Conservation (phyloP, 1,139 yeast genomes). For the Sugiyamaella novakii region DNA sequence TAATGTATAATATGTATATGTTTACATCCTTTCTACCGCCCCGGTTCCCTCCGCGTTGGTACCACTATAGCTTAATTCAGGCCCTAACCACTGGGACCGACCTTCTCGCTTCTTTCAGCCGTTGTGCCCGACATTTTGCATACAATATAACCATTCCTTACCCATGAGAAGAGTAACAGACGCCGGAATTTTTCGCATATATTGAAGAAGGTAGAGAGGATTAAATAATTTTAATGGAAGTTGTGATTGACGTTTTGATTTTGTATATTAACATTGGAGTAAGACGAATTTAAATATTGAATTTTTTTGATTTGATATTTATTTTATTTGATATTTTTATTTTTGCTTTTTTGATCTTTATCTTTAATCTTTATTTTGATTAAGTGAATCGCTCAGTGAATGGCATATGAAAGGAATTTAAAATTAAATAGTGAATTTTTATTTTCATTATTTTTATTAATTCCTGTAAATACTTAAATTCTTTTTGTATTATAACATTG, state of each 20-base stretch:
- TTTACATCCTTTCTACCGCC: background rate
- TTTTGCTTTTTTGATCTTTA: no score
- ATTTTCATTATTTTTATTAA: no score
- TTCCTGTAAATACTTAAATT: no score
- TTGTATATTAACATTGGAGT: slow-evolving; percentile 5
- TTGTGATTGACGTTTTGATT: background rate
- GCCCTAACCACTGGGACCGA: no score
- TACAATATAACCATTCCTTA: background rate
- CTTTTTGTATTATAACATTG: no score
- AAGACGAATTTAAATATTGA: background rate
- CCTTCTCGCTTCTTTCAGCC: background rate
- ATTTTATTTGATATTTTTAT: background rate
- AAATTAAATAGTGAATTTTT: no score
- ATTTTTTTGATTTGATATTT: slow-evolving; percentile 1
- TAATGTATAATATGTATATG: no score
- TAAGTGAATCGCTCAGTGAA: no score
- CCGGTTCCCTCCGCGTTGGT: background rate
- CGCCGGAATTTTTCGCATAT: background rate
- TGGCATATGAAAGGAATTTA: no score
- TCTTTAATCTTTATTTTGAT: no score
- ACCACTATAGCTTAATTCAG: no score
- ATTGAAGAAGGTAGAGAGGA: background rate
- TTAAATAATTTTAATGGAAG: no score
- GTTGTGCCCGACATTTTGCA: background rate
- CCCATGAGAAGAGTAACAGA: slow-evolving; percentile 1